These are phyloP conservation scores for Naganishia friedmannii DNA, from an alignment of 768 basidiomycete species.

Conservation along the genomic window DNA sequence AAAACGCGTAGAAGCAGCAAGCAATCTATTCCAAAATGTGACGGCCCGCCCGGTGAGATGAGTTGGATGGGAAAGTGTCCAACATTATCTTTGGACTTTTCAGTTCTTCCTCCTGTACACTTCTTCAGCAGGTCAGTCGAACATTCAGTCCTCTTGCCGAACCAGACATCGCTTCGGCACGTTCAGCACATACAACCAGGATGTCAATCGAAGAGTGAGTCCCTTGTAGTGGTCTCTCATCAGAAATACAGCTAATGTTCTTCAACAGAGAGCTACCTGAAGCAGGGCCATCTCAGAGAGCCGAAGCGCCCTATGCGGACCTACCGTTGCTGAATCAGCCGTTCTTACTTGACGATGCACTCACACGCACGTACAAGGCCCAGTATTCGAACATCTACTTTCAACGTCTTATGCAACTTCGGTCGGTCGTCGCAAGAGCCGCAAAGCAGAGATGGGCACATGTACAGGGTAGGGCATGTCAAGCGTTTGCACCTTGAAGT, in stretches of 20 bases:
- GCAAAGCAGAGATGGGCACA: constrained; percentile 60
- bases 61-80: background rate
- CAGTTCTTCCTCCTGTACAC: background rate
- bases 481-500: no score
- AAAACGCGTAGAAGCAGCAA: background rate
- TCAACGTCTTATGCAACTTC: constrained; percentile 59
- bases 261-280: constrained; percentile 9
- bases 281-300: constrained; percentile 19
- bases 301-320: constrained; percentile 23
- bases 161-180: background rate
- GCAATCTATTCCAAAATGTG: constrained; percentile 6
- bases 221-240: background rate
- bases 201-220: constrained; percentile 22
- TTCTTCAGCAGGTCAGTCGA: background rate
- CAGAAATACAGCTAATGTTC: background rate
- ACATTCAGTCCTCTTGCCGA: no score
- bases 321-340: constrained; percentile 44
- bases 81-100: no score
- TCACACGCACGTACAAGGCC: constrained; percentile 59
- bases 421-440: constrained; percentile 56
- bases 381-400: constrained; percentile 76
- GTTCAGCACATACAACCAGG: background rate
- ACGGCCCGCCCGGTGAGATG: no score
- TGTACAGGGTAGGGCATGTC: constrained; percentile 51
- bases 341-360: constrained; percentile 43